phyloP scores from a whole-genome alignment of 1,284 basidiomycete species.

The Puccinia coronata region DNA sequence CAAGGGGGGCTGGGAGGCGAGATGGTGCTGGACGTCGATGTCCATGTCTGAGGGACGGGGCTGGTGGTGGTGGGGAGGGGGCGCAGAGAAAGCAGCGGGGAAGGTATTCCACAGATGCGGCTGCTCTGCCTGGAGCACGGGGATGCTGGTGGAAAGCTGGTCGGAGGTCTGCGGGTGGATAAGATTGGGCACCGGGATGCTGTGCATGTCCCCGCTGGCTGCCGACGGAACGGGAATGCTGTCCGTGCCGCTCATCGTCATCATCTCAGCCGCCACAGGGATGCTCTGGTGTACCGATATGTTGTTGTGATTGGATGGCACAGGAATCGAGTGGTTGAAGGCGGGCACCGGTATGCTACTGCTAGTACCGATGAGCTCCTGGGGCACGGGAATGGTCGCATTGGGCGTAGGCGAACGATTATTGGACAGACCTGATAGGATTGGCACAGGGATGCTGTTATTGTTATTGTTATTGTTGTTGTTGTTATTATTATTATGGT shows the following conservation, averaged over 20 bases:
- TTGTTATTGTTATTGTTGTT: neutral
- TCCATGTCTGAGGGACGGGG: conserved; percentile 18
- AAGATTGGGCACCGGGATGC: neutral
- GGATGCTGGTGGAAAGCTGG: conserved; percentile 22
- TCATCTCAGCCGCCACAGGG: neutral
- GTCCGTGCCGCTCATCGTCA: neutral
- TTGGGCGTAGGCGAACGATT: neutral
- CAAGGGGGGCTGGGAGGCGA: neutral
- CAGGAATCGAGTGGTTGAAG: conserved; percentile 6
- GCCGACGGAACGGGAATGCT: conserved; percentile 37
- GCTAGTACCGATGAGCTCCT: conserved; percentile 6
- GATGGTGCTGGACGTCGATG: conserved; percentile 41
- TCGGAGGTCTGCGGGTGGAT: conserved; percentile 1
- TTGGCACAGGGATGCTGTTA: conserved; percentile 45
- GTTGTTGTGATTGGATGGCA: neutral
- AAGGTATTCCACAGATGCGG: conserved; percentile 23
- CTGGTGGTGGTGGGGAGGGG: conserved; percentile 21
- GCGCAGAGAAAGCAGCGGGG: neutral
- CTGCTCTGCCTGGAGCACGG: conserved; percentile 17
- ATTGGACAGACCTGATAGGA: neutral
- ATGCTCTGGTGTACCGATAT: neutral
- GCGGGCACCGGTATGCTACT: conserved; percentile 17
- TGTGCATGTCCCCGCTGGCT: conserved; percentile 11
- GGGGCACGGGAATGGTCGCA: neutral
- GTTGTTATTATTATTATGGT: neutral